Evolutionary conservation across 2,329 filamentous ascomycete genomes (phyloP).

Genomic region (Aspergillus piperis): DNA sequence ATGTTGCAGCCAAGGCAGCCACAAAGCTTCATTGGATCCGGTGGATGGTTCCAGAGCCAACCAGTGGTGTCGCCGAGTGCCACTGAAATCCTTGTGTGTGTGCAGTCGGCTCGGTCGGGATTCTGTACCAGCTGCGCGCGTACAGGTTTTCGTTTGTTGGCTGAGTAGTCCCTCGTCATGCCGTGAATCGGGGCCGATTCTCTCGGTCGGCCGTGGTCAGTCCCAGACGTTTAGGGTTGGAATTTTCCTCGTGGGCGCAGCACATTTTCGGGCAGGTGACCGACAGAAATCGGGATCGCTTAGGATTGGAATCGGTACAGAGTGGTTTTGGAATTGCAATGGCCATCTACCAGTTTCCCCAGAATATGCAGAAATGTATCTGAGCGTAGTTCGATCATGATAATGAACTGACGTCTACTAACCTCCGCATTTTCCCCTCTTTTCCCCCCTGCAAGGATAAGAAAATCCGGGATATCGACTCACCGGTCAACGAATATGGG

Average conservation of each 20-base stretch:
- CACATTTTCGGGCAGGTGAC: background rate
- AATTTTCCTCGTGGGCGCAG: background rate
- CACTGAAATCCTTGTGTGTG: conserved; percentile 1
- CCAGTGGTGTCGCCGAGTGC: conserved; percentile 6
- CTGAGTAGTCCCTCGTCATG: background rate
- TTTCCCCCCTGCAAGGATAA: conserved; percentile 10
- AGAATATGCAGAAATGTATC: background rate
- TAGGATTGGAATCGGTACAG: background rate
- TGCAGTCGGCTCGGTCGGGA: conserved; percentile 18
- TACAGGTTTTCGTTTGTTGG: background rate
- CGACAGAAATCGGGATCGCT: background rate
- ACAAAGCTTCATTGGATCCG: conserved; percentile 12
- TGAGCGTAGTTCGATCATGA: background rate
- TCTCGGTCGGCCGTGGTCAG: conserved; percentile 1
- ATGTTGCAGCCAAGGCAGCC: conserved; percentile 8
- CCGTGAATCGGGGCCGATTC: conserved; percentile 11
- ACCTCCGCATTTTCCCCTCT: conserved; percentile 21
- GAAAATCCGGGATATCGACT: conserved; percentile 6
- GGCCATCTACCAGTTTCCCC: background rate
- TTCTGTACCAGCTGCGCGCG: background rate
- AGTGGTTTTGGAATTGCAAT: background rate
- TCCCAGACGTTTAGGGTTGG: background rate
- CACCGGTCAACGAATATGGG: conserved; percentile 20
- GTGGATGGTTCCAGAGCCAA: conserved; percentile 14
- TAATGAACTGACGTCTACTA: conserved; percentile 5